Conservation (phyloP, 306 rosid genomes). For the Prunus dulcis region DNA sequence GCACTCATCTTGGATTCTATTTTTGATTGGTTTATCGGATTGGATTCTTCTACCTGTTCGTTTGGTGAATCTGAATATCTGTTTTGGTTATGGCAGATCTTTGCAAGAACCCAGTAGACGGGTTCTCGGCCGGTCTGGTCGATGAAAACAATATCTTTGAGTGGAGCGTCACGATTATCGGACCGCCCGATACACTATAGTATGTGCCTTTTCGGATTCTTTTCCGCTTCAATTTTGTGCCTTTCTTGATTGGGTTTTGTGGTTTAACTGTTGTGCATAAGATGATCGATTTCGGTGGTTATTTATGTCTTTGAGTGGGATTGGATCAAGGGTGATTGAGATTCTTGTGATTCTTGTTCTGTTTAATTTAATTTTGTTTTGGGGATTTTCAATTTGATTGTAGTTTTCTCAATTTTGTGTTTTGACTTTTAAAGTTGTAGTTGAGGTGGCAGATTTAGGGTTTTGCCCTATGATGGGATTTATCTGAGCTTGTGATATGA, state of each 20-base stretch:
- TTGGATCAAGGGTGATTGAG: slow-evolving; percentile 25
- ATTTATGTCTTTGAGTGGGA: background rate
- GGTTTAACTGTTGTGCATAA: background rate
- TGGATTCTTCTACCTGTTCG: slow-evolving; percentile 9
- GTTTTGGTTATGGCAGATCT: slow-evolving; percentile 55
- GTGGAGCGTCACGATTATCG: slow-evolving; percentile 98
- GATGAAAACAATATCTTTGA: slow-evolving; percentile 88
- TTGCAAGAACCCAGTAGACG: slow-evolving; percentile 91
- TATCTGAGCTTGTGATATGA: background rate
- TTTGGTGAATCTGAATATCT: background rate
- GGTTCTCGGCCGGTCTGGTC: slow-evolving; percentile 94
- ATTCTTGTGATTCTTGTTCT: background rate
- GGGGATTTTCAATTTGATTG: slow-evolving; percentile 7
- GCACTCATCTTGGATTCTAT: background rate
- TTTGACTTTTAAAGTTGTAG: background rate
- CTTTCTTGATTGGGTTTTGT: background rate
- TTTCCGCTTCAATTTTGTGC: background rate
- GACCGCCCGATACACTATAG: slow-evolving; percentile 99
- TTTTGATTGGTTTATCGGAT: slow-evolving; percentile 29
- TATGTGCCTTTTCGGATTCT: slow-evolving; percentile 24
- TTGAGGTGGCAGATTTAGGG: background rate
- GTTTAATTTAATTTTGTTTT: background rate
- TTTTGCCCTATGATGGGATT: background rate
- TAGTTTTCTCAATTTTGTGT: background rate
- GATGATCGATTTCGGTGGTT: slow-evolving; percentile 12